These are phyloP conservation scores for Seiridium unicorne DNA, from an alignment of 2,329 filamentous ascomycete species.

Conservation along the genomic window DNA sequence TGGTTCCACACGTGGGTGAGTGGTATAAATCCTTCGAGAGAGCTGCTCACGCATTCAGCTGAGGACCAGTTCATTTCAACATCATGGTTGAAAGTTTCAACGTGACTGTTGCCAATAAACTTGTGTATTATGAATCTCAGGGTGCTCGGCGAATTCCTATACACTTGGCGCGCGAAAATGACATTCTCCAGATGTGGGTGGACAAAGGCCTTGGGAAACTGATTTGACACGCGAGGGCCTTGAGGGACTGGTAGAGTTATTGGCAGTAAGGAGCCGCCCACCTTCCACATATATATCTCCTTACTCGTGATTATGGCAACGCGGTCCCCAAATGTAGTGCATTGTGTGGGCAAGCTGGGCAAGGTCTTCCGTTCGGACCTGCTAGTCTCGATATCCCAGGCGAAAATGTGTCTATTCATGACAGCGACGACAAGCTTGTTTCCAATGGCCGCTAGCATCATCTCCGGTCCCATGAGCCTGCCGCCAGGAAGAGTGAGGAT, in stretches of 20 bases:
- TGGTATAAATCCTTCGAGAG: background rate
- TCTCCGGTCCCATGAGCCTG: background rate
- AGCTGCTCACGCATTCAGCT: background rate
- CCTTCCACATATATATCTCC: background rate
- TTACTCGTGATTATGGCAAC: background rate
- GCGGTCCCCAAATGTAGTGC: background rate
- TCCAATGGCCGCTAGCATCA: background rate
- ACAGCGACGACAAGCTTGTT: slow-evolving; percentile 1
- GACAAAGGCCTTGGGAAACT: background rate
- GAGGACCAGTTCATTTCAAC: background rate
- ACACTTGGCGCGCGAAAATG: background rate
- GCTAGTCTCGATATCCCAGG: background rate
- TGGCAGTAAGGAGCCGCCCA: background rate
- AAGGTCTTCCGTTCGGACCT: background rate
- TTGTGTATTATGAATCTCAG: background rate
- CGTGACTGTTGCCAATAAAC: background rate
- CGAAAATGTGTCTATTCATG: slow-evolving; percentile 1
- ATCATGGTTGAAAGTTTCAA: background rate
- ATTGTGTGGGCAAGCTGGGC: background rate
- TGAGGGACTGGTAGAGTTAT: background rate
- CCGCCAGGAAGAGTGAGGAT: background rate
- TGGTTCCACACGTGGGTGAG: background rate
- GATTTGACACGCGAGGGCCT: background rate
- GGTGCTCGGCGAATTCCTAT: background rate
- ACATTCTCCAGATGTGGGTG: background rate